These are phyloP conservation scores for Apiotrichum akiyoshidainum DNA, from an alignment of 1,284 basidiomycete genomes.

Conservation along the genomic window DNA sequence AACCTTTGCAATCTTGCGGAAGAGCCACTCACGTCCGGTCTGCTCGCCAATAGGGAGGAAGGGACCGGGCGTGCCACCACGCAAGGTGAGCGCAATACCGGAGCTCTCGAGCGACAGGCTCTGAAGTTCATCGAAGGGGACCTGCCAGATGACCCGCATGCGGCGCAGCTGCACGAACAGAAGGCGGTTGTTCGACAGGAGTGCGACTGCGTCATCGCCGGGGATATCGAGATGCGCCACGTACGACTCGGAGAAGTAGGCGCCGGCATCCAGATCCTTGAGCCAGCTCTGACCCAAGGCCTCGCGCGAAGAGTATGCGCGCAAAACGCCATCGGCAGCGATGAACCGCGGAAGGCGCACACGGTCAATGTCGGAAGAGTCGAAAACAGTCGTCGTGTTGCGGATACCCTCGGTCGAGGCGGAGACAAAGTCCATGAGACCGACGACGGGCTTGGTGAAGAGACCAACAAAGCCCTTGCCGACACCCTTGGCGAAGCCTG, in stretches of 20 bases:
- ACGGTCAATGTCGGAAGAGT: constrained; percentile 84
- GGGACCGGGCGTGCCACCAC: constrained; percentile 56
- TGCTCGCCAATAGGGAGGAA: constrained; percentile 57
- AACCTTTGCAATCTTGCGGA: constrained; percentile 55
- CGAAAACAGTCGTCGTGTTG: constrained; percentile 98
- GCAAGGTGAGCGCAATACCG: constrained; percentile 75
- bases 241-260: constrained; percentile 78
- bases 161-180: constrained; percentile 82
- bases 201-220: constrained; percentile 76
- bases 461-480: constrained; percentile 92
- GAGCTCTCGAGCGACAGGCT: constrained; percentile 84
- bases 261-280: constrained; percentile 68
- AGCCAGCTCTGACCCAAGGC: constrained; percentile 97
- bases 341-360: constrained; percentile 84
- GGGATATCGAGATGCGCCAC: constrained; percentile 86
- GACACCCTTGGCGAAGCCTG: constrained; percentile 96
- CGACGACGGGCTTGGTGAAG: constrained; percentile 93
- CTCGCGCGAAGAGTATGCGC: constrained; percentile 83
- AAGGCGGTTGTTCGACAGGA: constrained; percentile 74
- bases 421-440: constrained; percentile 91
- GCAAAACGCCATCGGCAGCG: constrained; percentile 77
- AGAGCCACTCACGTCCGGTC: constrained; percentile 57
- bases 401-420: constrained; percentile 97
- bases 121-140: constrained; percentile 80
- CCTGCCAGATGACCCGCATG: constrained; percentile 86